Percentiles rank a stretch among this genome's conserved stretches.
Evolutionary conservation across 2,329 filamentous ascomycete species (phyloP).

Genomic region (Cryphonectria parasitica): DNA sequence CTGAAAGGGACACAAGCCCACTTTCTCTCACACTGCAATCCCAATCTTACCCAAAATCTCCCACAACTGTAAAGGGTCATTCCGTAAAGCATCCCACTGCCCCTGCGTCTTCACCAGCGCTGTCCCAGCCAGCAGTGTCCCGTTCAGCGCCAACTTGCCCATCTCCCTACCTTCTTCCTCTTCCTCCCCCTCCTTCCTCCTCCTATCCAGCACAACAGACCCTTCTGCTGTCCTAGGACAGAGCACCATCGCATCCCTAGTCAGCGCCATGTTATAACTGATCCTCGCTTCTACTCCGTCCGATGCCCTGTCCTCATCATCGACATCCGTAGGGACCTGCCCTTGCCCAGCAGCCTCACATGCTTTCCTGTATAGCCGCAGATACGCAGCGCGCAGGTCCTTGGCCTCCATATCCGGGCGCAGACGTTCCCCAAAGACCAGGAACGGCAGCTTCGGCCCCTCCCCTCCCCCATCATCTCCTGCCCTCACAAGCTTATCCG

Average conservation of each 20-base stretch:
- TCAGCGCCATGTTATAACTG: conserved; percentile 68
- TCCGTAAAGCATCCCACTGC: conserved; percentile 60
- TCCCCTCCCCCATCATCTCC: conserved; percentile 1
- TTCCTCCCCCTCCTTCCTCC: conserved; percentile 37
- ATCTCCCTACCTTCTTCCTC: conserved; percentile 33
- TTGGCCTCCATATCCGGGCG: conserved; percentile 16
- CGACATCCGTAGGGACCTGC: not conserved
- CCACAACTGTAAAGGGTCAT: conserved; percentile 44
- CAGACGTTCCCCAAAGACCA: conserved; percentile 45
- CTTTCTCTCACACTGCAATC: conserved; percentile 31
- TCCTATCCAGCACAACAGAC: conserved; percentile 34
- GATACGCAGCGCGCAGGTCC: conserved; percentile 48
- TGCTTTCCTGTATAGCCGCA: conserved; percentile 52
- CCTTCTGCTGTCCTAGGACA: conserved; percentile 61
- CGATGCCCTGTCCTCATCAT: conserved; percentile 25
- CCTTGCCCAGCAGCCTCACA: conserved; percentile 40
- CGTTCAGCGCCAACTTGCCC: conserved; percentile 58
- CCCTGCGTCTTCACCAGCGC: conserved; percentile 62
- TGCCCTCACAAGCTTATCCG: conserved; percentile 41
- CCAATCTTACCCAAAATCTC: conserved; percentile 48
- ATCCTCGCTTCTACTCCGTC: conserved; percentile 52
- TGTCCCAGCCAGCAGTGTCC: conserved; percentile 66
- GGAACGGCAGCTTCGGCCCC: conserved; percentile 45
- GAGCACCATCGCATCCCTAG: conserved; percentile 55
- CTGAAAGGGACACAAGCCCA: not conserved